Evolutionary conservation across 352 stramenopile species (phyloP).

Genomic region (Halophytophthora batemanensis): DNA sequence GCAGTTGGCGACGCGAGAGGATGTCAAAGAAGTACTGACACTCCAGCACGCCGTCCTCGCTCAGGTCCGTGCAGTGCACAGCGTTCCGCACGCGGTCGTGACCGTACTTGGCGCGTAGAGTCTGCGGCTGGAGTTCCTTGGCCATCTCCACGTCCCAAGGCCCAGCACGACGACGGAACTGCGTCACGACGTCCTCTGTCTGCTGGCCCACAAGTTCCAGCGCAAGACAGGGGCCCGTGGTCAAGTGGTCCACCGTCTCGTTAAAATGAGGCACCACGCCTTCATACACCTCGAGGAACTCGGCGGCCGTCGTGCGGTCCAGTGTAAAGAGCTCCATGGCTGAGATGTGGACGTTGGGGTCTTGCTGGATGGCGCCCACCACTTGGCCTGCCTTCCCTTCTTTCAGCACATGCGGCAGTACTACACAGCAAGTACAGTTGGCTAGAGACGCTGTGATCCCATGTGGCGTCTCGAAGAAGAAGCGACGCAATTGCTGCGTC

Average conservation of each 20-base stretch:
- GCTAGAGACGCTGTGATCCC: conserved; percentile 70
- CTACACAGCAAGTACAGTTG: conserved; percentile 90
- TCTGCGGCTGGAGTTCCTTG: conserved; percentile 88
- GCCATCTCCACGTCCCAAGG: conserved; percentile 93
- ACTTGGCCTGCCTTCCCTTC: conserved; percentile 77
- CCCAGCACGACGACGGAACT: conserved; percentile 83
- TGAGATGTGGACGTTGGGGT: conserved; percentile 68
- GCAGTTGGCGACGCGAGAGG: conserved; percentile 66
- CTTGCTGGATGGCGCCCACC: conserved; percentile 73
- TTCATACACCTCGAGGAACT: conserved; percentile 92
- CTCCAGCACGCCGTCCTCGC: conserved; percentile 88
- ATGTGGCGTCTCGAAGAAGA: conserved; percentile 63
- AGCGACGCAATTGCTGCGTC: conserved; percentile 49
- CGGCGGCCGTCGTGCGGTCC: conserved; percentile 77
- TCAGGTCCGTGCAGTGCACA: conserved; percentile 93
- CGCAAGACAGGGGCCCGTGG: conserved; percentile 84
- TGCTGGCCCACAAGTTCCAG: conserved; percentile 83
- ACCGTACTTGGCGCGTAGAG: conserved; percentile 89
- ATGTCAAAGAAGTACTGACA: conserved; percentile 94
- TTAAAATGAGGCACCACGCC: conserved; percentile 91
- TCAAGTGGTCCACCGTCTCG: conserved; percentile 89
- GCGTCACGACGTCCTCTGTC: conserved; percentile 47
- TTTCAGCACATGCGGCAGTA: conserved; percentile 92
- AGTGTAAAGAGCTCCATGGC: conserved; percentile 90
- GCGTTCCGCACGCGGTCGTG: conserved; percentile 86